Conservation (phyloP, 768 basidiomycete species). For the Ramaria sp. region DNA sequence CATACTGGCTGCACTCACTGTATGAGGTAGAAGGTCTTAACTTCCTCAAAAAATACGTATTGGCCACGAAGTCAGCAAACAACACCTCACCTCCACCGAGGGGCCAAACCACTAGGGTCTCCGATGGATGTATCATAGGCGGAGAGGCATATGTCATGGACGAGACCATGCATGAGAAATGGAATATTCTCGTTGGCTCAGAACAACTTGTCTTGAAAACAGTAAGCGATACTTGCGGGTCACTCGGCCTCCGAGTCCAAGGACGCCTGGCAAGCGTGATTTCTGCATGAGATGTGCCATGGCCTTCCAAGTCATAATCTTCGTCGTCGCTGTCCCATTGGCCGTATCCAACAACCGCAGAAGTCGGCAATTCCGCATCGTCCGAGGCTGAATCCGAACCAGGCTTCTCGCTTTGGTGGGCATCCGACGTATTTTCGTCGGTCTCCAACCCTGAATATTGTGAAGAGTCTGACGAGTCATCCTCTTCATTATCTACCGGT, state of each 20-base stretch:
- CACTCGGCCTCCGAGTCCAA: background rate
- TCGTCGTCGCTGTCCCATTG: background rate
- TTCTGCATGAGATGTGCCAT: background rate
- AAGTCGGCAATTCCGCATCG: background rate
- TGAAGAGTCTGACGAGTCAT: background rate
- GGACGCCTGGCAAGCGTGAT: background rate
- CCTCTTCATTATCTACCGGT: constrained; percentile 7
- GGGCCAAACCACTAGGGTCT: constrained; percentile 20
- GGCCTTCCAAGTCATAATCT: background rate
- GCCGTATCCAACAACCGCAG: background rate
- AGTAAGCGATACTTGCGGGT: constrained; percentile 2
- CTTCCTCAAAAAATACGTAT: constrained; percentile 19
- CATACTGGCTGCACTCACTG: constrained; percentile 12
- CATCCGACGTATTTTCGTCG: background rate
- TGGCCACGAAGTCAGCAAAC: constrained; percentile 18
- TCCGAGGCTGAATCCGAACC: background rate
- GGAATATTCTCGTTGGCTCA: constrained; percentile 9
- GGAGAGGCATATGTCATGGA: constrained; percentile 20
- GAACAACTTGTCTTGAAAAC: constrained; percentile 8
- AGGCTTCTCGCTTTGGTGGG: background rate
- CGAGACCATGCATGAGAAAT: constrained; percentile 10
- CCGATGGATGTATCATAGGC: constrained; percentile 19
- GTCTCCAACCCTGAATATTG: background rate
- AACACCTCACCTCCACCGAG: constrained; percentile 20
- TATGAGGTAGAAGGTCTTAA: constrained; percentile 19